phyloP scores from a whole-genome alignment of 2,329 filamentous ascomycete genomes.

The Tolypocladium inflatum region DNA sequence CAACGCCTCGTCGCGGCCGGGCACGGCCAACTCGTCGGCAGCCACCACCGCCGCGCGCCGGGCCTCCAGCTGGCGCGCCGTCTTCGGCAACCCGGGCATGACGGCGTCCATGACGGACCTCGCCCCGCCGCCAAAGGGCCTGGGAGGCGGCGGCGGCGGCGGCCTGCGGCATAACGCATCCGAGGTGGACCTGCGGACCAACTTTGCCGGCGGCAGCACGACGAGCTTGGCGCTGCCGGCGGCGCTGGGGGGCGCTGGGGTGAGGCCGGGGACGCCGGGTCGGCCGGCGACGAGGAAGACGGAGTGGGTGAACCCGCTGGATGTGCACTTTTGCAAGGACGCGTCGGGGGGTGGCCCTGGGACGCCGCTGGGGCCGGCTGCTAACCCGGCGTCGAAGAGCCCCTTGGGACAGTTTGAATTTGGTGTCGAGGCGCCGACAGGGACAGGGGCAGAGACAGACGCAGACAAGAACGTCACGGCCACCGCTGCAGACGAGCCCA shows the following conservation, averaged over 20 bases:
- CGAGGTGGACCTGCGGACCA: slow-evolving; percentile 23
- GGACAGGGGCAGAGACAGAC: background rate
- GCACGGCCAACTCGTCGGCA: slow-evolving; percentile 26
- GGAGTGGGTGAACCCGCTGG: slow-evolving; percentile 37
- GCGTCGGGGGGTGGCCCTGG: slow-evolving; percentile 6
- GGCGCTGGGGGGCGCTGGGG: slow-evolving; percentile 18
- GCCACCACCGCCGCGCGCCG: slow-evolving; percentile 8
- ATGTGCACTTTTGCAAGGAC: slow-evolving; percentile 31
- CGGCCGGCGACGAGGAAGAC: slow-evolving; percentile 21
- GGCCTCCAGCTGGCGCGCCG: slow-evolving; percentile 20
- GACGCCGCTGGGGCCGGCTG: background rate
- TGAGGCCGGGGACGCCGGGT: slow-evolving; percentile 15
- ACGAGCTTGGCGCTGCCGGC: slow-evolving; percentile 24
- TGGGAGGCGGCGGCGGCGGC: slow-evolving; percentile 13
- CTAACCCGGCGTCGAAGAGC: slow-evolving; percentile 18
- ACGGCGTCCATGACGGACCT: slow-evolving; percentile 38
- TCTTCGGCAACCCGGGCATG: slow-evolving; percentile 24
- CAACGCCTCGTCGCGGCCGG: slow-evolving; percentile 21
- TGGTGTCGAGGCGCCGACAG: slow-evolving; percentile 11
- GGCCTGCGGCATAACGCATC: slow-evolving; percentile 25
- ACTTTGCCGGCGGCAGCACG: slow-evolving; percentile 23
- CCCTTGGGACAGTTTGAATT: slow-evolving; percentile 32
- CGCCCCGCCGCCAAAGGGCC: slow-evolving; percentile 13
- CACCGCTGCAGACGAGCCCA: background rate
- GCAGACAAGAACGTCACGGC: background rate